Percentiles rank a stretch among this genome's conserved stretches.
phyloP scores from a whole-genome alignment of 805 yeast species.

The Ogataea nakhonphanomensis region DNA sequence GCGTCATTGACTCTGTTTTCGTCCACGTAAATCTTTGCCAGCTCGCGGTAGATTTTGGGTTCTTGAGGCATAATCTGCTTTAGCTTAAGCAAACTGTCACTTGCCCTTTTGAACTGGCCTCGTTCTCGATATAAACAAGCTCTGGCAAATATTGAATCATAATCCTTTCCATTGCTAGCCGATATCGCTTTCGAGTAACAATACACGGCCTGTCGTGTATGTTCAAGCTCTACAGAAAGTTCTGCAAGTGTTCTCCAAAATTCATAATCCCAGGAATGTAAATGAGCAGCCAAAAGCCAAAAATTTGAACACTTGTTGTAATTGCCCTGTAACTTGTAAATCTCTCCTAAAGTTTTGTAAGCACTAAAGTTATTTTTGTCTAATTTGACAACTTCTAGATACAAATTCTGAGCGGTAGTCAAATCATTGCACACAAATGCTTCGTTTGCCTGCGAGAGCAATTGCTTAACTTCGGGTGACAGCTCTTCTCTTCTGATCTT shows the following conservation, averaged over 20 bases:
- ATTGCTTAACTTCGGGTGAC: constrained; percentile 68
- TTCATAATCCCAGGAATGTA: constrained; percentile 69
- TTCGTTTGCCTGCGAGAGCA: constrained; percentile 73
- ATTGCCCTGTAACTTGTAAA: constrained; percentile 64
- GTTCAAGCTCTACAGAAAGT: constrained; percentile 60
- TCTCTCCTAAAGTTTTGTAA: constrained; percentile 84
- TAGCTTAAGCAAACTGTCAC: constrained; percentile 66
- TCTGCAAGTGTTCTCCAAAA: constrained; percentile 80
- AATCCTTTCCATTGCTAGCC: constrained; percentile 41
- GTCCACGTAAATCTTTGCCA: constrained; percentile 50
- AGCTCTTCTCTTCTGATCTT: constrained; percentile 42
- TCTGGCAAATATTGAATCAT: constrained; percentile 58
- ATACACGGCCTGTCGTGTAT: constrained; percentile 70
- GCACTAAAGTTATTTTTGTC: constrained; percentile 81
- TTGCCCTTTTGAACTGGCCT: constrained; percentile 66
- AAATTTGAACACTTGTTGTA: constrained; percentile 71
- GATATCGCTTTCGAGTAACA: constrained; percentile 68
- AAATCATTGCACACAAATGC: constrained; percentile 68
- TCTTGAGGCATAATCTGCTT: constrained; percentile 57
- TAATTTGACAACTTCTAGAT: constrained; percentile 65
- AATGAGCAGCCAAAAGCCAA: constrained; percentile 79
- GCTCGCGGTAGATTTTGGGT: constrained; percentile 54
- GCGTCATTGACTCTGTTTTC: constrained; percentile 70
- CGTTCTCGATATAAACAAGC: constrained; percentile 64
- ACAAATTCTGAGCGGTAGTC: constrained; percentile 55